phyloP scores from a whole-genome alignment of 1,139 yeast species.

The Tardiomyces depauwii region DNA sequence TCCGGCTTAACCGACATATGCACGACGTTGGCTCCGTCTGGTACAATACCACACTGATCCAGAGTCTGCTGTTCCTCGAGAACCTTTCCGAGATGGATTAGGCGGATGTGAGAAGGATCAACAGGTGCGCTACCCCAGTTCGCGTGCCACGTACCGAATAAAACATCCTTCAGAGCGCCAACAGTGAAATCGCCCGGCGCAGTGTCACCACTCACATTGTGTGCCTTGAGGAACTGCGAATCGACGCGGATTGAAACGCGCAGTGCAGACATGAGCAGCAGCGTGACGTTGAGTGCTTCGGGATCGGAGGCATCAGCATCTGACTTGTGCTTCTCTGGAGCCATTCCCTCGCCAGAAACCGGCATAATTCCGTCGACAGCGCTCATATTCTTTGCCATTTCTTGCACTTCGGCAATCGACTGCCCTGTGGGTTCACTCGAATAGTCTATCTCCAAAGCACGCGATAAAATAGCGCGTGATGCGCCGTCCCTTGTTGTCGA shows the following conservation, averaged over 20 bases:
- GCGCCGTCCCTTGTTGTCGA: too few relatives aligned
- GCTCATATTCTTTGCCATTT: too few relatives aligned
- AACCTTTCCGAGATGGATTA: conserved; percentile 22
- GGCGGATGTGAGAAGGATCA: conserved; percentile 13
- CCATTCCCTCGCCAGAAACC: too few relatives aligned
- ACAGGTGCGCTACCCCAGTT: conserved; percentile 20
- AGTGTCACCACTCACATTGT: conserved; percentile 7
- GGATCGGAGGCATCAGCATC: background rate
- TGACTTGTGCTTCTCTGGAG: too few relatives aligned
- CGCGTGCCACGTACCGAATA: conserved; percentile 7
- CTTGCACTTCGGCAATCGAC: too few relatives aligned
- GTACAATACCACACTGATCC: conserved; percentile 12
- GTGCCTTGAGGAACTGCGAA: conserved; percentile 10
- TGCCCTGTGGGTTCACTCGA: too few relatives aligned
- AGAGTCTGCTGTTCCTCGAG: conserved; percentile 19
- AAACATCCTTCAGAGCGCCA: conserved; percentile 13
- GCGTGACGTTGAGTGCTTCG: conserved; percentile 11
- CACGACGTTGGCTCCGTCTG: conserved; percentile 14
- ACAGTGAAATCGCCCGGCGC: conserved; percentile 12
- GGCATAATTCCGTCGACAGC: too few relatives aligned
- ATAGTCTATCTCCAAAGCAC: too few relatives aligned
- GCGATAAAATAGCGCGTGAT: too few relatives aligned
- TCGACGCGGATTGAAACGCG: conserved; percentile 14
- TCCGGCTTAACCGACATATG: conserved; percentile 22
- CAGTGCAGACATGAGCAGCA: conserved; percentile 18